Base-by-base conservation (phyloP, 257 asterid species). In the Jacaranda copaia region DNA sequence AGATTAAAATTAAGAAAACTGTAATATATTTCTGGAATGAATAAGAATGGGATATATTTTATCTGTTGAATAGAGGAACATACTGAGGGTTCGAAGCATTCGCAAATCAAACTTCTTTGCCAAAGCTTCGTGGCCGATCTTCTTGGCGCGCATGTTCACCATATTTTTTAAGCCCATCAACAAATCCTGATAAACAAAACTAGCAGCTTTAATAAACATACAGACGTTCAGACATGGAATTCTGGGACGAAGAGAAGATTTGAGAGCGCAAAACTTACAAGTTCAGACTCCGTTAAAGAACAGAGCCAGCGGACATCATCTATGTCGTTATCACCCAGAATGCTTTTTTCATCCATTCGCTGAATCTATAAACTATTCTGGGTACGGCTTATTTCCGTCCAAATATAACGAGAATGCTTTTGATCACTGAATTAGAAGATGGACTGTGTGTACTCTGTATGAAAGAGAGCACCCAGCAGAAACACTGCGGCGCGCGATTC, bases 231-330 rank as follows among this genome's bases (percentile, higher is more conserved):
- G 9, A 42, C 62, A 49, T 8, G 5, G 71, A 25, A 53, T 11
- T 19, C 58, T 51, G 3, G 66, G 16, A 55, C n/a, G 67, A 36
- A 48, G 43, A 51, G 45, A 56, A 48, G 35, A 68, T 49, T 4
- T 6, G 3, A 18, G 20, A 25, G 46, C 79, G 70, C 32, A 8
- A 45, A 15, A 62, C 89, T 82, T 77, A 92, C 98, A 36, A 94
- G 88, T 82, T 94, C 93, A 40, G 97, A 77, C 6, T 92, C 94
- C 0, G 90, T 70, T 70, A 94, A 80, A 35, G 98, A 94, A 82
- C 97, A 94, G 16, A 90, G 90, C 97, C 97, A 92, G 13, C 84
- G 84, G 12, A 88, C 93, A 77, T 94, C 94, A 73, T 90, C 92
- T n/a, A 90, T 80, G 51, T 81, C 84, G 78, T 88, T 89, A 43